phyloP scores from a whole-genome alignment of 768 basidiomycete species.

The Phylloporus sp. region DNA sequence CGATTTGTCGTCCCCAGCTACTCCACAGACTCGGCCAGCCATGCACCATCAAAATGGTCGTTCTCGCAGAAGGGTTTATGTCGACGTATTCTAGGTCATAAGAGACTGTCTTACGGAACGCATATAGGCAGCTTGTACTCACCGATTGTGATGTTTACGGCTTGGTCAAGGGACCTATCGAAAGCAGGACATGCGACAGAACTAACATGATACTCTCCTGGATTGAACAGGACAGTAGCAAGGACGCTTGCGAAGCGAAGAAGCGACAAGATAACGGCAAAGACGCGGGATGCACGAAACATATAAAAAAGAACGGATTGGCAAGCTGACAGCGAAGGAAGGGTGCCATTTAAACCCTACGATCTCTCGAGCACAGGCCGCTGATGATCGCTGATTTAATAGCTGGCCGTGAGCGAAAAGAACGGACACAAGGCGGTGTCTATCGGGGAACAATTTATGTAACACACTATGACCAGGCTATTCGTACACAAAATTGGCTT shows the following conservation, averaged over 20 bases:
- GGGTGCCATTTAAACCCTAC: too few relatives aligned
- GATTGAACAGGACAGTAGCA: conserved; percentile 31
- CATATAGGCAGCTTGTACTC: conserved; percentile 21
- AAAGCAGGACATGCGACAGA: conserved; percentile 39
- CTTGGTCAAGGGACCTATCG: conserved; percentile 31
- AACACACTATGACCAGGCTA: too few relatives aligned
- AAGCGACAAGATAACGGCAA: conserved; percentile 4
- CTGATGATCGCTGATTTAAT: too few relatives aligned
- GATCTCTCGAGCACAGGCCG: too few relatives aligned
- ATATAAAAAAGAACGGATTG: neutral
- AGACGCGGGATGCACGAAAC: neutral
- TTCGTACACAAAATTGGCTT: neutral
- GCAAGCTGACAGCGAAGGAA: neutral
- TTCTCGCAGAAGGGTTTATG: conserved; percentile 48
- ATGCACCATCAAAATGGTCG: conserved; percentile 63
- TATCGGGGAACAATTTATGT: too few relatives aligned
- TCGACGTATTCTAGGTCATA: conserved; percentile 48
- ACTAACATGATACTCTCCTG: conserved; percentile 32
- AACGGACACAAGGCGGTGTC: neutral
- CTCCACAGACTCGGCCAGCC: conserved; percentile 80
- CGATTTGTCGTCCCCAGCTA: conserved; percentile 67
- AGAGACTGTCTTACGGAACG: neutral
- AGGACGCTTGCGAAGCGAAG: neutral
- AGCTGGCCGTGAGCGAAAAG: too few relatives aligned
- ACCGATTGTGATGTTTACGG: conserved; percentile 45